Evolutionary conservation across 768 basidiomycete genomes (phyloP), one percentile per base, ranked within the genome.

Genomic region (Psilocybe tampanensis): DNA sequence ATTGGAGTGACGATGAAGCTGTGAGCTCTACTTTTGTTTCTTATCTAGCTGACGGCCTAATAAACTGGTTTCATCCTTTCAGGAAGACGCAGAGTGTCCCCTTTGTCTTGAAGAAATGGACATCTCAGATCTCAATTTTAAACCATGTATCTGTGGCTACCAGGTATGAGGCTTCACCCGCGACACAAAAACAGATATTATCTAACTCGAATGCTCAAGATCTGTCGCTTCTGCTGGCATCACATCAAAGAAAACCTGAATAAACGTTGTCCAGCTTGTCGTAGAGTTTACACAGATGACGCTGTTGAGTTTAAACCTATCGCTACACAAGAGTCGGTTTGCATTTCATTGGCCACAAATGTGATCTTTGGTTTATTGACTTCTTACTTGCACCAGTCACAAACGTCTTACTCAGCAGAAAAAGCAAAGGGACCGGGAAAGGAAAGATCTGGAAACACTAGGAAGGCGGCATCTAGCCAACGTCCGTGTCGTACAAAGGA

Each of bases 71-170:
- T n/a, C 42, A 11, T 29, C 32, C 52, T 44, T 61, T 1, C 64
- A 98, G 96, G 96, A 98, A 71, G 95, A 98, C 68, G 91, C 92
- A 60, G 97, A 98, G 68, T 99, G 97, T 76, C 94, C 97, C 44
- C 85, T 99, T 58, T 99, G 97, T 76, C 86, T 98, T 43, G 96
- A 98, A 70, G 95, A 97, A 78, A 94, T 99, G 90, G 97, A 98
- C 76, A 86, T 98, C 64, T 94, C 94, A 48, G 97, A 99, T 83
- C 85, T 98, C 73, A 96, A 96, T 78, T 99, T 99, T 79, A 96
- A 95, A 79, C 97, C 97, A 23, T 99, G 97, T 74, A 86, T 95
- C 50, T 99, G 97, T 75, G 97, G 97, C 59, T 97, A 98, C 76
- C 97, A 98, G 84, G 97, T 91, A 64, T 54, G 41, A 55, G 41